These are phyloP conservation scores for Hymenoscyphus linearis DNA, from an alignment of 2,329 filamentous ascomycete species.

Conservation along the genomic window DNA sequence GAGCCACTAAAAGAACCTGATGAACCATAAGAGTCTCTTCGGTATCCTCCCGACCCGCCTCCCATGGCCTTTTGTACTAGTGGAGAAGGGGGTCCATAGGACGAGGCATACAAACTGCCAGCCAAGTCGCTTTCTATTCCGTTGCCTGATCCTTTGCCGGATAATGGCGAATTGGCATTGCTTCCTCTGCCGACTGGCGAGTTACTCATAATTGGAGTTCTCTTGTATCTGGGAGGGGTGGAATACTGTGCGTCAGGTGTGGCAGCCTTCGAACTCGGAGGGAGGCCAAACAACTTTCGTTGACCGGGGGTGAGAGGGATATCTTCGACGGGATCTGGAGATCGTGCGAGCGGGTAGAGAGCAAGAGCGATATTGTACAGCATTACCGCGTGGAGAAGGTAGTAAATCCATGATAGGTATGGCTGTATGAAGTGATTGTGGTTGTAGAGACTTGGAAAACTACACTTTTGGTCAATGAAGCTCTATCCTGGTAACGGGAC, in stretches of 20 bases:
- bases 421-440: conserved; percentile 19
- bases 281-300: conserved; percentile 75
- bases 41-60: conserved; percentile 38
- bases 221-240: conserved; percentile 81
- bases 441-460: conserved; percentile 27
- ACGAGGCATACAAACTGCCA: conserved; percentile 37
- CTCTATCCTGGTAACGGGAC: not conserved
- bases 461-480: conserved; percentile 15
- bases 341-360: conserved; percentile 65
- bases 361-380: conserved; percentile 67
- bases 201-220: conserved; percentile 57
- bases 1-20: conserved; percentile 47
- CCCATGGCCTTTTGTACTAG: conserved; percentile 65
- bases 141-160: conserved; percentile 39
- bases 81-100: conserved; percentile 43
- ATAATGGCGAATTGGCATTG: conserved; percentile 53
- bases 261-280: conserved; percentile 56
- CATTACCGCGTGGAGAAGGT: conserved; percentile 50
- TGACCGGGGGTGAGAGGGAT: conserved; percentile 89
- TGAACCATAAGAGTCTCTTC: conserved; percentile 60
- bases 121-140: conserved; percentile 38
- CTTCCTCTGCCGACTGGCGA: conserved; percentile 50
- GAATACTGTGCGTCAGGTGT: conserved; percentile 69
- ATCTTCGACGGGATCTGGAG: conserved; percentile 74
- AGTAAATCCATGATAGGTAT: conserved; percentile 35